Evolutionary conservation across 306 rosid species (phyloP), one percentile per base, ranked within the genome.

Genomic region (Sphenostylis stenocarpa): DNA sequence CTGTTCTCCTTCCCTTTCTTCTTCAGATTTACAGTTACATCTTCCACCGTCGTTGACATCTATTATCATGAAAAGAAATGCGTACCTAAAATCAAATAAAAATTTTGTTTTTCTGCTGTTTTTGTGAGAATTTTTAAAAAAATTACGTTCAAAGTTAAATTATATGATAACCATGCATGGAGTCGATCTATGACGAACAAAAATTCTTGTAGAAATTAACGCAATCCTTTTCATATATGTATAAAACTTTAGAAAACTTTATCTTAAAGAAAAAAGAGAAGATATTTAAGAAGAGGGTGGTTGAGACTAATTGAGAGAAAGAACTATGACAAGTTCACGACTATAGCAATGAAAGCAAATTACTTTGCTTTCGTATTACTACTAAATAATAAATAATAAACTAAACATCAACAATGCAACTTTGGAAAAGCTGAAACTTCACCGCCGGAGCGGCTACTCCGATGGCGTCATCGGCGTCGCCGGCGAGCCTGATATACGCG

Each of bases 391-490:
- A 41, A 41, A 10, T 41, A 20, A 29, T 8, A 14, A 58, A 29
- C 68, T 76, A 90, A 45, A 87, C 90, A 58, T 93, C 95, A 52
- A 93, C 97, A 20, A 13, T 19, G 78, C 98, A 93, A 72, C 66
- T 52, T 41, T 91, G 91, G 10, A 41, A 60, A 75, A 86, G 24
- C 78, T 84, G 87, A 53, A 86, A 69, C 88, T 90, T 90, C 33
- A 81, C 60, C 2, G 80, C 86, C 2, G 91, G 74, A 5, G 53
- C 76, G 1, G 76, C 48, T 0, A 57, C 12, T 64, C 80, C 84
- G 24, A 77, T 12, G 2, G 45, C 64, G 2, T 9, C 31, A 34
- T 34, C 33, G 7, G 10, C 41, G 55, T 72, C 70, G 0, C 78
- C 80, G 83, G 77, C 76, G 19, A 87, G 62, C 23, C 41, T 81